A percentile compares a stretch with the other conserved stretches of the same genome.
phyloP scores from a whole-genome alignment of 75 land plant genomes.

The Sequoiadendron giganteum region DNA sequence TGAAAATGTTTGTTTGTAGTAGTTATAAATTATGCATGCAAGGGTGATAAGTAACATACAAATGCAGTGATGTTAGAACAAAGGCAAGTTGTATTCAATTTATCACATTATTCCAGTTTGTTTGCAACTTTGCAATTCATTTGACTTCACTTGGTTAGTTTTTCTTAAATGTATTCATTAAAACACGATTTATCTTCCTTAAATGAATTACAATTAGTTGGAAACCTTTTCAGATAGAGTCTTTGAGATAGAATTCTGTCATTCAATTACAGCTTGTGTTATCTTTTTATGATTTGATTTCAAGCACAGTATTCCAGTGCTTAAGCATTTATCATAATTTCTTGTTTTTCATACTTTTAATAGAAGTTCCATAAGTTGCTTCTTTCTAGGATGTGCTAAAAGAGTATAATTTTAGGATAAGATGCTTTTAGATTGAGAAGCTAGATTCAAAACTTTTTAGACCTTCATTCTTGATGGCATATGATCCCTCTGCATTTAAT shows the following conservation, averaged over 20 bases:
- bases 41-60: not conserved
- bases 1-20: not conserved
- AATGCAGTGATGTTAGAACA: not conserved
- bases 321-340: not conserved
- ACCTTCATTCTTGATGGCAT: not conserved
- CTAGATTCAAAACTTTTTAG: not conserved
- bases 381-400: not conserved
- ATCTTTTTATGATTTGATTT: not conserved
- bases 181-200: not conserved
- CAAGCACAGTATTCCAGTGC: not conserved
- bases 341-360: not conserved
- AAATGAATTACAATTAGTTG: not conserved
- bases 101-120: not conserved
- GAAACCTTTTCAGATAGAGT: not conserved
- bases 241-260: not conserved
- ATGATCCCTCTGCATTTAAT: not conserved
- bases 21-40: not conserved
- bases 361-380: not conserved
- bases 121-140: not conserved
- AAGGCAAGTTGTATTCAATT: not conserved
- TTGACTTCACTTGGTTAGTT: not conserved
- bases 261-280: not conserved
- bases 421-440: not conserved
- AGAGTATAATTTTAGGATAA: not conserved
- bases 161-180: not conserved